Percentiles rank a stretch among this genome's conserved stretches.
Evolutionary conservation across 345 rosid species (phyloP).

Genomic region (Rhizophora mangle): DNA sequence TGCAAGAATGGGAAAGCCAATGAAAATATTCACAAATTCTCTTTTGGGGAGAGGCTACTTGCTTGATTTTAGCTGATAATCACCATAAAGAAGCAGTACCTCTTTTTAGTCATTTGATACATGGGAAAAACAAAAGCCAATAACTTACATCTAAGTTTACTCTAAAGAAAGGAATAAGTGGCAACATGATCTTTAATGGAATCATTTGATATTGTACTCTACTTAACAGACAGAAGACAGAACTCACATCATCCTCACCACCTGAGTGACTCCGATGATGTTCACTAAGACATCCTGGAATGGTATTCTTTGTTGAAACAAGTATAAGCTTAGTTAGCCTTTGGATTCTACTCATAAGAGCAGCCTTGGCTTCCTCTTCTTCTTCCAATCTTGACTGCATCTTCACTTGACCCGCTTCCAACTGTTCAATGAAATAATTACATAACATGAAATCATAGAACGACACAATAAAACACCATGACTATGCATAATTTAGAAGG

Average conservation of each 20-base stretch:
- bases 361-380: conserved; percentile 99
- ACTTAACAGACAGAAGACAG: background rate
- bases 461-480: background rate
- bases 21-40: too few species aligned
- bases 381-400: conserved; percentile 99
- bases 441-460: background rate
- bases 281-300: conserved; percentile 67
- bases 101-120: too few species aligned
- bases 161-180: too few species aligned
- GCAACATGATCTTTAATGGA: background rate
- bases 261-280: conserved; percentile 67
- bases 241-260: conserved; percentile 75
- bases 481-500: background rate
- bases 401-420: conserved; percentile 99
- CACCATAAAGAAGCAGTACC: too few species aligned
- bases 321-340: conserved; percentile 97
- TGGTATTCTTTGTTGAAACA: conserved; percentile 83
- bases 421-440: conserved; percentile 35
- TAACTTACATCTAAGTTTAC: too few species aligned
- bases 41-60: too few species aligned
- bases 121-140: too few species aligned
- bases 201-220: background rate
- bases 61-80: too few species aligned
- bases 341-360: conserved; percentile 98
- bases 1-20: too few species aligned